Conservation (phyloP, 495 filamentous ascomycete species). For the Neurospora sp. region DNA sequence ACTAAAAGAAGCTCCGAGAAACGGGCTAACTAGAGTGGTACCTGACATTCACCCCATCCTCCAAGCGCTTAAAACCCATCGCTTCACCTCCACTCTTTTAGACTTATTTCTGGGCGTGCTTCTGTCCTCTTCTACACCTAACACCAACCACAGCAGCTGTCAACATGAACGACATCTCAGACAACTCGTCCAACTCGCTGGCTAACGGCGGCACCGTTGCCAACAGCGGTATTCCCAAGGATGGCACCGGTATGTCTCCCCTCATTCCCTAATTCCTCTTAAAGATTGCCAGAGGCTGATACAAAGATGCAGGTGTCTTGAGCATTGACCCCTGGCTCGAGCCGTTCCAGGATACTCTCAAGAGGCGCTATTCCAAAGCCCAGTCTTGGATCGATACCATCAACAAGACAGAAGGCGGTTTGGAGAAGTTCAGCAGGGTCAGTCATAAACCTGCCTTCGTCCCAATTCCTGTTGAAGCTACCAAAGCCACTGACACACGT, state of each 20-base stretch:
- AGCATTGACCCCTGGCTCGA: slow-evolving; percentile 82
- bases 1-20: not conserved
- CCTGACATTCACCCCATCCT: not conserved
- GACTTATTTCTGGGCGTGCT: not conserved
- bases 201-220: slow-evolving; percentile 19
- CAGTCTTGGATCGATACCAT: slow-evolving; percentile 80
- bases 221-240: slow-evolving; percentile 28
- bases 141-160: slow-evolving; percentile 1
- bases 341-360: slow-evolving; percentile 71
- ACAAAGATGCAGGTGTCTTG: slow-evolving; percentile 55
- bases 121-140: not conserved
- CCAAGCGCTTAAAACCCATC: not conserved
- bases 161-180: slow-evolving; percentile 27
- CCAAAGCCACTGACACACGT: slow-evolving; percentile 4
- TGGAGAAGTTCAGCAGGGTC: slow-evolving; percentile 88
- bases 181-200: slow-evolving; percentile 31
- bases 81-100: not conserved
- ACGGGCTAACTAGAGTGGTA: not conserved
- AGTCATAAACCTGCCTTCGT: slow-evolving; percentile 12
- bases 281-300: slow-evolving; percentile 6
- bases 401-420: slow-evolving; percentile 71
- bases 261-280: not conserved
- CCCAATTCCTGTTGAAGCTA: not conserved
- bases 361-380: slow-evolving; percentile 67
- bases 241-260: slow-evolving; percentile 34